Conservation (phyloP, 371 early-diverging fungal genomes). For the Mucor indicus region DNA sequence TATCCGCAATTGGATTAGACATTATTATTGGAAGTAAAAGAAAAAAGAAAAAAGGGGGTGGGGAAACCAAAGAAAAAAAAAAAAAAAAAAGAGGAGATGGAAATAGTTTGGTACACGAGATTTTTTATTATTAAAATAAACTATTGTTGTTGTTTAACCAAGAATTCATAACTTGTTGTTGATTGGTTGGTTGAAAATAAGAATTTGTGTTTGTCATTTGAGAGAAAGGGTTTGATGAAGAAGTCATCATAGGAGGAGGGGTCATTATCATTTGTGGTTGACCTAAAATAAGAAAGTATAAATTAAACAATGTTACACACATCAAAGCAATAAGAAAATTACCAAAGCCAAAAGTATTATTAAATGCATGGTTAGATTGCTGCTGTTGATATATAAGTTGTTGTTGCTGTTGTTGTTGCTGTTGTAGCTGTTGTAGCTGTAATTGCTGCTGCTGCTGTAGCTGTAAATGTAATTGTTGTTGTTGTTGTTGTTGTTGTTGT, state of each 20-base stretch:
- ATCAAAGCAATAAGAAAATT: too few relatives aligned
- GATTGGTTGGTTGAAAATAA: constrained; percentile 3
- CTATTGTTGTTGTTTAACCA: constrained; percentile 1
- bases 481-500: constrained; percentile 17
- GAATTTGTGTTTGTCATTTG: constrained; percentile 12
- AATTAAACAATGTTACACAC: constrained; percentile 1
- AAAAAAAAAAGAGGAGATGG: constrained; percentile 4
- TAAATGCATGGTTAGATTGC: constrained; percentile 1
- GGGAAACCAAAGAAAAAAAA: too few relatives aligned
- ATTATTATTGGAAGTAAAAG: constrained; percentile 5
- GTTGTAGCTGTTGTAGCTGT: constrained; percentile 18
- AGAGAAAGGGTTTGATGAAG: constrained; percentile 20
- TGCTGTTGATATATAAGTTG: constrained; percentile 7
- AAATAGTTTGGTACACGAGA: not conserved
- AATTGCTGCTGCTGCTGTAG: constrained; percentile 22
- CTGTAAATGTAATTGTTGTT: constrained; percentile 1
- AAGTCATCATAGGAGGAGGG: too few relatives aligned
- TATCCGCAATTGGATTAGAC: constrained; percentile 46
- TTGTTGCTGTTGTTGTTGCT: constrained; percentile 8
- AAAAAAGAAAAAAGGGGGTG: not conserved
- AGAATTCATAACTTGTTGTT: constrained; percentile 3
- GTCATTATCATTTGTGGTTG: too few relatives aligned
- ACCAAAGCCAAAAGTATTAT: constrained; percentile 3
- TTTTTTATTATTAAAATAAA: not conserved
- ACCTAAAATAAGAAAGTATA: too few relatives aligned